Base-by-base conservation (phyloP, 805 yeast species). In the Zygosaccharomyces kombuchaensis region DNA sequence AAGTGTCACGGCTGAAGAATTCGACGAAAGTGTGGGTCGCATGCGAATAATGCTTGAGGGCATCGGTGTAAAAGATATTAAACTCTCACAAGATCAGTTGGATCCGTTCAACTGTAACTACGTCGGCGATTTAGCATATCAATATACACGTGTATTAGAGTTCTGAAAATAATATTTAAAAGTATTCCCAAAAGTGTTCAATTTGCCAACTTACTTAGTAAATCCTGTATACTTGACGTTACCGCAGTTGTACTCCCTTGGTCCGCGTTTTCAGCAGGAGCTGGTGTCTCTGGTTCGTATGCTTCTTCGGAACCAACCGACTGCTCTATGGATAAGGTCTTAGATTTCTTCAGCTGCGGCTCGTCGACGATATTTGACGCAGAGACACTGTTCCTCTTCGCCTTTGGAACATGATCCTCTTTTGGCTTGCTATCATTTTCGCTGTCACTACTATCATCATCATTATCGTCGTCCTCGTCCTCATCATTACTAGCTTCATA, bases 211-310 rank as follows among this genome's bases (percentile, higher is more conserved):
- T 59, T 63, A 52, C 67, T 65, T 40, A 65, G 50, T 30, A 65
- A 44, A 44, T 65, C 69, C 40, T 65, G 69, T 32, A 65, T 63
- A 44, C 57, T 63, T 1, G 68, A 63, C 2, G 68, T 58, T 9
- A 65, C 61, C 9, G 54, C 47, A 14, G 50, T 41, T n/a, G 51
- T 29, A 6, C 55, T 54, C 16, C 40, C 52, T 17, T 43, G 40
- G 8, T 44, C 39, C 9, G 27, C 17, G 27, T 34, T 47, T 9
- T 35, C 44, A 16, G 19, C 47, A 6, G 51, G 48, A 22, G 47
- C 49, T 2, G 45, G 51, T 5, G 47, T 45, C 32, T 45, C 50
- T 8, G 56, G 55, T 40, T 53, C 55, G 32, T 47, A 48, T 3
- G 39, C 50, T 38, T 49, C 50, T 21, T 43, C 48, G 5, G 19